These are phyloP conservation scores for Nymphaea colorata DNA, from an alignment of 164 flowering plant species.

Conservation along the genomic window DNA sequence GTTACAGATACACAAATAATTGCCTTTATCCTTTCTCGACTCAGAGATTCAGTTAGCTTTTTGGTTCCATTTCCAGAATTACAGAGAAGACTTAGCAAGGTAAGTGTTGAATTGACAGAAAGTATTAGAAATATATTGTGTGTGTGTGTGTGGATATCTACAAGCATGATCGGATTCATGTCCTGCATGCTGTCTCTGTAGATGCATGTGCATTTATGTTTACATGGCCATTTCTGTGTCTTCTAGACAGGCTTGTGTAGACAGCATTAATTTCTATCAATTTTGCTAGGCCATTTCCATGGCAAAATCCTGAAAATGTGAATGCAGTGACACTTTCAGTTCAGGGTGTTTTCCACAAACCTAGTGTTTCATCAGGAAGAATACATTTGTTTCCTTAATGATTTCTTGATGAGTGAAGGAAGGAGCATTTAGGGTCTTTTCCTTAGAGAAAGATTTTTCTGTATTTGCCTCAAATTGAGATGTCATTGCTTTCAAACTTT, in stretches of 20 bases:
- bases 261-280: neutral
- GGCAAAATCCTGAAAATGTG: neutral
- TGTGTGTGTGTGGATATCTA: neutral
- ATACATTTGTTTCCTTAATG: neutral
- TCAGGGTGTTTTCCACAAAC: neutral
- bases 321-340: neutral
- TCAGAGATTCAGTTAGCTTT: slow-evolving; percentile 53
- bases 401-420: neutral
- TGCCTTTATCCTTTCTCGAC: slow-evolving; percentile 38
- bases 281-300: neutral
- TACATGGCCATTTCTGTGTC: neutral
- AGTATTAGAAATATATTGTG: neutral
- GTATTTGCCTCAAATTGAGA: neutral
- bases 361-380: neutral
- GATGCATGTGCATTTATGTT: neutral
- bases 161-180: neutral
- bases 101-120: slow-evolving; percentile 9
- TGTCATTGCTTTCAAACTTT: neutral
- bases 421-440: no score
- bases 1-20: slow-evolving; percentile 55
- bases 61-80: slow-evolving; percentile 66
- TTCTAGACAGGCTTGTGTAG: neutral
- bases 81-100: slow-evolving; percentile 58
- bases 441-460: neutral
- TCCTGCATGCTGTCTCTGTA: neutral